phyloP scores from a whole-genome alignment of 164 flowering plant genomes.

The Dillenia suffruticosa region DNA sequence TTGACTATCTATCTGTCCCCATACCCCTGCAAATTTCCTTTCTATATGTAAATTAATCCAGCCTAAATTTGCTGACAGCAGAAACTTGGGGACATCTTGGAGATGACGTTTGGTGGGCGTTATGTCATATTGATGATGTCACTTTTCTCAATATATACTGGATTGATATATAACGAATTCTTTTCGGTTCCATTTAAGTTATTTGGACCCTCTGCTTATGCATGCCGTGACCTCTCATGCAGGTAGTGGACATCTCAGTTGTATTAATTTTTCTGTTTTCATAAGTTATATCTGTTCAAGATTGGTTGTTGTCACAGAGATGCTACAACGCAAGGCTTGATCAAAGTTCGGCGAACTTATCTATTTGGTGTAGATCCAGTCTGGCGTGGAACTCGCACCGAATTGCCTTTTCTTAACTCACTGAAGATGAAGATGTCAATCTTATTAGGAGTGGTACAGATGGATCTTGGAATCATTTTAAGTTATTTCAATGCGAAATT shows the following conservation, averaged over 20 bases:
- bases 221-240: constrained; percentile 85
- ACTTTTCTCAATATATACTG: constrained; percentile 93
- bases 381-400: constrained; percentile 96
- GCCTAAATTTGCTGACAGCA: constrained; percentile 25
- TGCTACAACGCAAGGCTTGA: constrained; percentile 70
- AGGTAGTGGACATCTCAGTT: constrained; percentile 37
- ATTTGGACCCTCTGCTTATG: constrained; percentile 91
- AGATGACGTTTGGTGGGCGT: constrained; percentile 97
- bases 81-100: constrained; percentile 95
- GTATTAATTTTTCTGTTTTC: neutral
- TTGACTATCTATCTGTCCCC: no score
- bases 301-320: constrained; percentile 41
- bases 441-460: constrained; percentile 89
- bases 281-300: neutral
- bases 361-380: constrained; percentile 95
- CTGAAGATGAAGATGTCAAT: constrained; percentile 99
- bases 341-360: constrained; percentile 73
- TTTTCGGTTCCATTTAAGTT: constrained; percentile 90
- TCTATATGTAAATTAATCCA: constrained; percentile 2
- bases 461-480: constrained; percentile 93
- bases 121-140: constrained; percentile 94
- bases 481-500: constrained; percentile 84
- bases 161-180: constrained; percentile 92
- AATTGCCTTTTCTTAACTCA: constrained; percentile 91
- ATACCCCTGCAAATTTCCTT: no score